Base-by-base conservation (phyloP, 164 flowering plant species). In the Aristolochia contorta region DNA sequence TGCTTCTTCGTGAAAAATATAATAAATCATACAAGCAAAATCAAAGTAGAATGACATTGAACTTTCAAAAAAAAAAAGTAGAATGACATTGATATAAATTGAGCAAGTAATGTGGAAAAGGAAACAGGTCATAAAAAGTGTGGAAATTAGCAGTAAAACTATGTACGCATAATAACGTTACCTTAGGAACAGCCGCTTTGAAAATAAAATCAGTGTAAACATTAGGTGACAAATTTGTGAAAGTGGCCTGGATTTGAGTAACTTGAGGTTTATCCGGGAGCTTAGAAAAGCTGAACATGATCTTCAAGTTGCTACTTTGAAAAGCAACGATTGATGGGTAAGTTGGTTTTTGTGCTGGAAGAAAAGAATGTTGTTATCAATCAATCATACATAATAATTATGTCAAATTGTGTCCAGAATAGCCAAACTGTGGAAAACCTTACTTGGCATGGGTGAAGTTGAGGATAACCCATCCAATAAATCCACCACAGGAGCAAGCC, bases 171-270 rank as follows among this genome's bases (percentile, higher is more conserved):
- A 30, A 32, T 49, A 53, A 13, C 4, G 12, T 77, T 80, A 93
- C 99, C 97, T 93, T 93, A 19, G 99, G 99, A 66, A 93, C 99
- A 59, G 99, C 99, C 18, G 99, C 99, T 77, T 88, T 97, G 73
- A 93, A 93, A 59, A 90, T 58, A 63, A 93, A 85, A 73, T 93
- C 82, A 16, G 89, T 74, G 62, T 69, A 88, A 53, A 49, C 54
- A 71, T 79, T 73, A 15, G 89, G 61, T 18, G 97, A 80, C 76
- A 79, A 60, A 72, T 93, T 93, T 46, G 74, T 72, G 66, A 90
- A 90, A 15, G 80, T 83, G 60, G 99, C 96, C 62, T 79, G 73
- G 60, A 93, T 82, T 23, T 68, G 18, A 48, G 99, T 88, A 52
- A 77, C 71, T 58, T 86, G 89, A 10, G 79, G 84, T 58, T 65